These are phyloP conservation scores for Citrullus amarus DNA, from an alignment of 306 rosid genomes.

Conservation along the genomic window DNA sequence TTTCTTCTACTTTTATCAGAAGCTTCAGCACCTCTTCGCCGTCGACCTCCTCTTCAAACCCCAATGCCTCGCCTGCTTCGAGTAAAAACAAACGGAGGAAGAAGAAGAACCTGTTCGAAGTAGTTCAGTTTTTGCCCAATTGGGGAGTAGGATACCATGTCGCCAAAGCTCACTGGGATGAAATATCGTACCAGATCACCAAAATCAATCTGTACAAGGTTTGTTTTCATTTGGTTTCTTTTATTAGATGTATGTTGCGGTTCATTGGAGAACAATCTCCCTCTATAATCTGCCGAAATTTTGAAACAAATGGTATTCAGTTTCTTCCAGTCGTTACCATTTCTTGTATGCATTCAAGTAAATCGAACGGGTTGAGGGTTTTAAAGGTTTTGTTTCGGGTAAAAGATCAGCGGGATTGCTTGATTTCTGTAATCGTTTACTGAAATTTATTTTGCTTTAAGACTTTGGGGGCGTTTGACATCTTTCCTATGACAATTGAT, in stretches of 20 bases:
- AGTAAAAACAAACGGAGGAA: slow-evolving; percentile 48
- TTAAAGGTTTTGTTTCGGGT: neutral
- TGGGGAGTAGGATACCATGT: slow-evolving; percentile 91
- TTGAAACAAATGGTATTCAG: neutral
- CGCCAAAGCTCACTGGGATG: slow-evolving; percentile 86
- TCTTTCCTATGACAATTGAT: neutral
- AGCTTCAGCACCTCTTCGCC: slow-evolving; percentile 29
- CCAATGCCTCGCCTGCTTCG: slow-evolving; percentile 18
- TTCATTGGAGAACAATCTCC: neutral
- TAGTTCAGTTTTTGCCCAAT: slow-evolving; percentile 74
- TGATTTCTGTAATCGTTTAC: neutral
- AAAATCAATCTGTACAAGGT: slow-evolving; percentile 94
- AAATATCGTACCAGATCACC: slow-evolving; percentile 75
- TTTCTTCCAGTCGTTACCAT: neutral
- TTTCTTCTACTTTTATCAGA: slow-evolving; percentile 38
- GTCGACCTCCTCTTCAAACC: slow-evolving; percentile 20
- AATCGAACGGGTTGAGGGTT: neutral
- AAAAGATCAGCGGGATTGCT: neutral
- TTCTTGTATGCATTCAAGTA: neutral
- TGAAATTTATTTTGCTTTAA: neutral
- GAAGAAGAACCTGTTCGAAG: slow-evolving; percentile 92
- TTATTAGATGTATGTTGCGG: neutral
- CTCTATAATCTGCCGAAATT: neutral
- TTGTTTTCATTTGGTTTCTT: slow-evolving; percentile 2
- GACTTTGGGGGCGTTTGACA: neutral